A percentile compares a stretch with the other conserved stretches of the same genome.
These are phyloP conservation scores for Lactarius hengduanensis DNA, from an alignment of 768 basidiomycete species.

Conservation along the genomic window DNA sequence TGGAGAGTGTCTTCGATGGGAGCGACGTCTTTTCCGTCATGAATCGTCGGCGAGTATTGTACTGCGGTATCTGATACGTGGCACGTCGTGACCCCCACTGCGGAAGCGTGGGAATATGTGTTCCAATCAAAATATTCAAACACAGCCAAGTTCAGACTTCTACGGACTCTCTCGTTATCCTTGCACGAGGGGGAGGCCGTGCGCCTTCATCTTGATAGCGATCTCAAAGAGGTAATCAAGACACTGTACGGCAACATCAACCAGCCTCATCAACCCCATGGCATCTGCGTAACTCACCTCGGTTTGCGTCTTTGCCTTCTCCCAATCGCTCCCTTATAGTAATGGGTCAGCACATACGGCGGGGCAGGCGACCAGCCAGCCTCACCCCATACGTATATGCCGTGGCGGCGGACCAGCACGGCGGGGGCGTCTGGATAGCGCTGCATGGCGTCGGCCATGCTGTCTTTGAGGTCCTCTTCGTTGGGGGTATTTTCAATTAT, in stretches of 20 bases:
- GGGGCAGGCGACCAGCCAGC: slow-evolving; percentile 14
- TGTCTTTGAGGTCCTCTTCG: slow-evolving; percentile 85
- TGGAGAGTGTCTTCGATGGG: background rate
- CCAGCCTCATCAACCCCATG: background rate
- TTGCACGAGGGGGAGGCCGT: slow-evolving; percentile 52
- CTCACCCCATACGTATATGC: slow-evolving; percentile 84
- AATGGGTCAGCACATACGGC: background rate
- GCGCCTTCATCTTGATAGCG: slow-evolving; percentile 76
- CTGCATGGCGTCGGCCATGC: slow-evolving; percentile 84
- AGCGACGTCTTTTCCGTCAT: background rate
- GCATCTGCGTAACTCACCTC: slow-evolving; percentile 47
- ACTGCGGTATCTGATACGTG: background rate
- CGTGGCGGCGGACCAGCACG: slow-evolving; percentile 74
- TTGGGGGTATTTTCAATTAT: slow-evolving; percentile 92
- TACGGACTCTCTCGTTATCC: slow-evolving; percentile 14
- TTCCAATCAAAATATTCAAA: background rate
- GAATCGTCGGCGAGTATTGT: background rate
- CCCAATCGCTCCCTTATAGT: slow-evolving; percentile 63
- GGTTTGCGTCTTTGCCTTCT: slow-evolving; percentile 86
- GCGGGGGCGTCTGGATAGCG: slow-evolving; percentile 77
- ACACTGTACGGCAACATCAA: slow-evolving; percentile 42
- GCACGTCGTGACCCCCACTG: background rate
- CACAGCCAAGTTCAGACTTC: background rate
- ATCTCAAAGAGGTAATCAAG: slow-evolving; percentile 91
- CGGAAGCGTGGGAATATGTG: background rate